Conservation (phyloP, 768 basidiomycete species). For the Mycena rosella region DNA sequence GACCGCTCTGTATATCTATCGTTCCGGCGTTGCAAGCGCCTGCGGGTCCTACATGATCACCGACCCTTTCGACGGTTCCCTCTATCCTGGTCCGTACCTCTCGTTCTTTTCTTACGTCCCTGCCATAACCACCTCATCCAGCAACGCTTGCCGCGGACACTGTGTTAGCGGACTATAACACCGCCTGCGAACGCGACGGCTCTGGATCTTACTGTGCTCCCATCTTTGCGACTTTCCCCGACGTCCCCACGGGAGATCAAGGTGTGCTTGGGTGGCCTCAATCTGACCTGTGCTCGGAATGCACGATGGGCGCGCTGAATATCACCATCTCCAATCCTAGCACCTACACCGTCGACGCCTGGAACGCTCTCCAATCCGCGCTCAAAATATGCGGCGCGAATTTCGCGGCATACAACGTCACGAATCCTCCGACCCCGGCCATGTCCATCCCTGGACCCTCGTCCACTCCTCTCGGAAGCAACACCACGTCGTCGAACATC, state of each 20-base stretch:
- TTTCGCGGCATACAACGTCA: constrained; percentile 5
- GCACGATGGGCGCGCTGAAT: no score
- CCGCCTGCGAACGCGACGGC: background rate
- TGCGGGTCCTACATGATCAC: background rate
- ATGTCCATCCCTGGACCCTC: background rate
- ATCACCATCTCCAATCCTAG: no score
- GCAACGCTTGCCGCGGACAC: constrained; percentile 8
- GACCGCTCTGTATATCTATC: no score
- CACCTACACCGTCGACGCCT: no score
- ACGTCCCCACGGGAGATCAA: constrained; percentile 1
- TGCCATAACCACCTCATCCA: background rate
- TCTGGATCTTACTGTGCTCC: background rate
- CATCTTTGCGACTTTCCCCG: background rate
- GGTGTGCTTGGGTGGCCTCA: background rate
- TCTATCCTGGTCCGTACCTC: constrained; percentile 3
- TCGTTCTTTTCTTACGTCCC: background rate
- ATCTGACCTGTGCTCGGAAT: background rate
- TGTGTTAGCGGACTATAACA: constrained; percentile 2
- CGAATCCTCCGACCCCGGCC: background rate
- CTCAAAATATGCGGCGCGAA: background rate
- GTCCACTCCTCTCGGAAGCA: background rate
- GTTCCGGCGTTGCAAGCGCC: no score
- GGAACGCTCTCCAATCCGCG: no score
- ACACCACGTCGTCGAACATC: no score
- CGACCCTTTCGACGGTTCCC: background rate